A percentile compares a stretch with the other conserved stretches of the same genome.
These are phyloP conservation scores for Omphalotus olearius DNA, from an alignment of 1,284 basidiomycete genomes.

Conservation along the genomic window DNA sequence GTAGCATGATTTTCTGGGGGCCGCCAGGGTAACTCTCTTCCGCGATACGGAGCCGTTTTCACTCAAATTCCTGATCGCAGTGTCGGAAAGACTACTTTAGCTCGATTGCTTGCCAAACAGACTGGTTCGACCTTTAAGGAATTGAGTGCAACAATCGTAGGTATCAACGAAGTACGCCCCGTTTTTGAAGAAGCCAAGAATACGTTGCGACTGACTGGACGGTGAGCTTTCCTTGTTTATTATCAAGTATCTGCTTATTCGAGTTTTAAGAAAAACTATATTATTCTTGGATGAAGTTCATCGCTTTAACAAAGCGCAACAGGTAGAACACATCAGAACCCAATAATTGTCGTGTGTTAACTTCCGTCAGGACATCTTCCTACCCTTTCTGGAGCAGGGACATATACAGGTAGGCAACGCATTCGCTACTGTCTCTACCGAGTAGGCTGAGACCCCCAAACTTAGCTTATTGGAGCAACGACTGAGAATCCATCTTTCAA, in stretches of 20 bases:
- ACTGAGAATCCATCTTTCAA: slow-evolving; percentile 94
- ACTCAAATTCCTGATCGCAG: slow-evolving; percentile 23
- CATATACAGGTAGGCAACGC: slow-evolving; percentile 53
- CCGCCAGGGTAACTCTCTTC: slow-evolving; percentile 55
- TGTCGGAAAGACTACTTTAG: slow-evolving; percentile 80
- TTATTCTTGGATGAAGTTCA: slow-evolving; percentile 89
- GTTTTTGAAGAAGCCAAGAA: slow-evolving; percentile 82
- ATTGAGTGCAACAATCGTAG: slow-evolving; percentile 71
- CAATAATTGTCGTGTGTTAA: neutral
- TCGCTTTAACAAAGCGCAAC: slow-evolving; percentile 82
- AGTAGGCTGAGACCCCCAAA: slow-evolving; percentile 14
- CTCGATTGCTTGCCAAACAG: slow-evolving; percentile 61
- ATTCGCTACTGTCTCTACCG: slow-evolving; percentile 15
- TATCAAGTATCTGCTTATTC: neutral
- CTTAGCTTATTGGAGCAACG: slow-evolving; percentile 78
- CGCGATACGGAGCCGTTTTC: slow-evolving; percentile 11
- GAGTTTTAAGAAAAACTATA: slow-evolving; percentile 50
- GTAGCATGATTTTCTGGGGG: slow-evolving; percentile 72
- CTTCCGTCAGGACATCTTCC: slow-evolving; percentile 60
- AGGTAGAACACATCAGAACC: slow-evolving; percentile 37
- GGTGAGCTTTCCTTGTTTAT: slow-evolving; percentile 31
- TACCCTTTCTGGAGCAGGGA: slow-evolving; percentile 79
- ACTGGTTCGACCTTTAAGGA: slow-evolving; percentile 68
- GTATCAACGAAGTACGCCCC: slow-evolving; percentile 75
- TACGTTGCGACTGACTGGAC: slow-evolving; percentile 63